A percentile compares a stretch with the other conserved stretches of the same genome.
These are phyloP conservation scores for Alternaria ventricosa DNA, from an alignment of 2,329 filamentous ascomycete species.

Conservation along the genomic window DNA sequence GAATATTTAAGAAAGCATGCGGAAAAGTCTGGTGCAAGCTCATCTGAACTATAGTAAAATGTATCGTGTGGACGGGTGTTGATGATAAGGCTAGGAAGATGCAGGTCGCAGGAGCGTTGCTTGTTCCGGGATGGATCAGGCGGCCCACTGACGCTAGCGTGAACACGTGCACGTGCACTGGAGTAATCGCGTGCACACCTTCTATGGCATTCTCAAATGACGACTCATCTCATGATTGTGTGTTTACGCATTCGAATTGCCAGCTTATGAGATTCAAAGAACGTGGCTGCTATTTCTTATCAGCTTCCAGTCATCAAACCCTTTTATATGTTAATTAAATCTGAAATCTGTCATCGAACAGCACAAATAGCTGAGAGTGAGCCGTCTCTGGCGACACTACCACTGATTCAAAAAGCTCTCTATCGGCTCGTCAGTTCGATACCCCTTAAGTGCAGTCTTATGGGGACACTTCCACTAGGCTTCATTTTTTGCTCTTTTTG, in stretches of 20 bases:
- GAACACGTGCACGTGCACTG: slow-evolving; percentile 14
- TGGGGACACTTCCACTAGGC: neutral
- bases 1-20: neutral
- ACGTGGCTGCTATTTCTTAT: neutral
- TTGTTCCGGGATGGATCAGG: neutral
- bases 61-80: neutral
- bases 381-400: neutral
- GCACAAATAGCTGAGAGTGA: neutral
- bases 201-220: neutral
- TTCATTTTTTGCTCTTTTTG: neutral
- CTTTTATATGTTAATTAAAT: neutral
- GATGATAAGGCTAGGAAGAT: neutral
- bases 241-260: neutral
- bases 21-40: neutral
- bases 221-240: neutral
- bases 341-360: neutral
- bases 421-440: neutral
- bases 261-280: too few species aligned
- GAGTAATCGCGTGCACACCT: neutral
- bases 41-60: neutral
- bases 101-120: slow-evolving; percentile 1
- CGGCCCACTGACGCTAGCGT: neutral
- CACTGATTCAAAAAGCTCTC: neutral
- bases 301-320: neutral
- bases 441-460: neutral